phyloP scores from a whole-genome alignment of 805 yeast genomes.

The Zygoascus ofunaensis region DNA sequence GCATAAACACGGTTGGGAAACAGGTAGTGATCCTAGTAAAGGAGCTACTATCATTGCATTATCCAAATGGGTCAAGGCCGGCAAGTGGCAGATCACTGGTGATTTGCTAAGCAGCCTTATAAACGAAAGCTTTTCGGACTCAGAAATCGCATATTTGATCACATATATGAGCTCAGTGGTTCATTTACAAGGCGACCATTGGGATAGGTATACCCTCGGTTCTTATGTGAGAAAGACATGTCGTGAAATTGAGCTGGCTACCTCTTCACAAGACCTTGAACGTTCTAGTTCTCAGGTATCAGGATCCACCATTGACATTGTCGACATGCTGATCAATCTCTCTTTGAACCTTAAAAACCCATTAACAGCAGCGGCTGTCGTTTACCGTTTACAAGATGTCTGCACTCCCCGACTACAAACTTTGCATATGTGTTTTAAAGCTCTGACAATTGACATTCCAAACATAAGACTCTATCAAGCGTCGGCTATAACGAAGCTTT shows the following conservation, averaged over 20 bases:
- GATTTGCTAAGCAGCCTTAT: not conserved
- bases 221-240: not conserved
- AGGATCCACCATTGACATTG: not conserved
- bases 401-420: constrained; percentile 1
- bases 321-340: not conserved
- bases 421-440: constrained; percentile 5
- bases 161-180: not conserved
- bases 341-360: not conserved
- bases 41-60: not conserved
- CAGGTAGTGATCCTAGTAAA: not conserved
- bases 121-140: not conserved
- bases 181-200: not conserved
- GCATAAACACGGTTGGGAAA: not conserved
- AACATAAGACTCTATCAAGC: not conserved
- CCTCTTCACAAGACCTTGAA: too few species aligned
- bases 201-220: not conserved
- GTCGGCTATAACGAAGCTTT: constrained; percentile 8
- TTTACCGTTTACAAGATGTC: not conserved
- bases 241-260: not conserved
- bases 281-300: not conserved
- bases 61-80: not conserved
- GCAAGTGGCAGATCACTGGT: not conserved
- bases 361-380: not conserved
- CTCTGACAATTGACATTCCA: constrained; percentile 9
- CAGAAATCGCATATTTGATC: not conserved